Base-by-base conservation (phyloP, 208 protist species). In the Leishmania tropica region DNA sequence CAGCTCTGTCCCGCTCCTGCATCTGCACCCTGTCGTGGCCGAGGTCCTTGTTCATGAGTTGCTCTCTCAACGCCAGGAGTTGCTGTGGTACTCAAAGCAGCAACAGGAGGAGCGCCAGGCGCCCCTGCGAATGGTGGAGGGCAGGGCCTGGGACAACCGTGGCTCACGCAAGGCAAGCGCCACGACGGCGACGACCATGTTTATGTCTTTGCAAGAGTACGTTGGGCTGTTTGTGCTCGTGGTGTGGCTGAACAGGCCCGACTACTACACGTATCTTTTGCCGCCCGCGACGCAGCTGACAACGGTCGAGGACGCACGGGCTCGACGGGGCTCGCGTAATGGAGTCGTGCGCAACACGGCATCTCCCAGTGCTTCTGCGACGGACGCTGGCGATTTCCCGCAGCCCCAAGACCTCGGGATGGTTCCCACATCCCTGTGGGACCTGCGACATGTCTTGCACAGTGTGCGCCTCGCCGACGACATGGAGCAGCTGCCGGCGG, bases 31-130 rank as follows among this genome's bases (percentile, higher is more conserved):
- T 11, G 60, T 96, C n/a, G 83, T 95, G 47, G 93, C 89, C 2
- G 93, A 96, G 82, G 84, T 81, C 42, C 81, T 93, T 42, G 84
- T 96, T 71, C 88, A 90, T 78, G 85, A 90, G 80, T 56, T 96
- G 64, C 72, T 95, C 17, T 89, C 88, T 11, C 87, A 94, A 76
- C 90, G 93, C 53, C 67, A 84, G 42, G 81, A 89, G 7, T 68
- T 90, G 17, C 74, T 90, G 31, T 75, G 70, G 48, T 87, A 83
- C 51, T 53, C n/a, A 37, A 75, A 75, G 64, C 64, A 62, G 64
- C 80, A 87, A 78, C 48, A 6, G n/a, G 54, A 84, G 42, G 68
- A 78, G 45, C 79, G 37, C 35, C 40, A 40, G 40, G 15, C 28
- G 37, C 6, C 21, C 28, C n/a, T 19, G 48, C 75, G 40, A 31